These are phyloP conservation scores for Juncus effusus DNA, from an alignment of 176 grass and related monocot genomes.

Conservation along the genomic window DNA sequence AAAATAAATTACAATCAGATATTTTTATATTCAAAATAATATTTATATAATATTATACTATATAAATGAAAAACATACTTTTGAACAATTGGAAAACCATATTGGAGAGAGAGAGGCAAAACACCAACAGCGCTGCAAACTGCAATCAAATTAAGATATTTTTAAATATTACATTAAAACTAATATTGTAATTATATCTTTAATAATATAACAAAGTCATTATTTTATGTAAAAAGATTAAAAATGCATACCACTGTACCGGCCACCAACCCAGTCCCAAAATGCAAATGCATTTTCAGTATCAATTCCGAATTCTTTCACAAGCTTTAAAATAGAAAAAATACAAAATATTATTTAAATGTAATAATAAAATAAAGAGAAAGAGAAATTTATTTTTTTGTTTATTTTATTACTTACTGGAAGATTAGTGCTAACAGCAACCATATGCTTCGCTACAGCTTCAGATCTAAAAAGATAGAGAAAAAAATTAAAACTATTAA, in stretches of 20 bases:
- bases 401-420: slow-evolving; percentile 39
- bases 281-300: slow-evolving; percentile 96
- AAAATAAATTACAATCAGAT: slow-evolving; percentile 19
- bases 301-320: slow-evolving; percentile 88
- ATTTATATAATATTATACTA: slow-evolving; percentile 11
- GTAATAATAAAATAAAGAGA: background rate
- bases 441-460: slow-evolving; percentile 97
- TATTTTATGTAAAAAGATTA: background rate
- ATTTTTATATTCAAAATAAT: slow-evolving; percentile 8
- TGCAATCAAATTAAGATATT: slow-evolving; percentile 36
- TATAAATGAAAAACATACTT: slow-evolving; percentile 55
- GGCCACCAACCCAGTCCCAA: slow-evolving; percentile 99
- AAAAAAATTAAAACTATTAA: slow-evolving; percentile 21
- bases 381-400: background rate
- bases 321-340: slow-evolving; percentile 58
- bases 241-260: slow-evolving; percentile 80
- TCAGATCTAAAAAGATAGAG: slow-evolving; percentile 43
- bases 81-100: slow-evolving; percentile 86
- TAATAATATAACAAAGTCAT: slow-evolving; percentile 8
- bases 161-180: too few species aligned
- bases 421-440: slow-evolving; percentile 97
- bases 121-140: slow-evolving; percentile 98
- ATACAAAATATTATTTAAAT: slow-evolving; percentile 12
- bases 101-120: slow-evolving; percentile 91
- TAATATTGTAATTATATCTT: slow-evolving; percentile 14